Evolutionary conservation across 1,284 basidiomycete genomes (phyloP).

Genomic region (Microbotryomycetes sp.): DNA sequence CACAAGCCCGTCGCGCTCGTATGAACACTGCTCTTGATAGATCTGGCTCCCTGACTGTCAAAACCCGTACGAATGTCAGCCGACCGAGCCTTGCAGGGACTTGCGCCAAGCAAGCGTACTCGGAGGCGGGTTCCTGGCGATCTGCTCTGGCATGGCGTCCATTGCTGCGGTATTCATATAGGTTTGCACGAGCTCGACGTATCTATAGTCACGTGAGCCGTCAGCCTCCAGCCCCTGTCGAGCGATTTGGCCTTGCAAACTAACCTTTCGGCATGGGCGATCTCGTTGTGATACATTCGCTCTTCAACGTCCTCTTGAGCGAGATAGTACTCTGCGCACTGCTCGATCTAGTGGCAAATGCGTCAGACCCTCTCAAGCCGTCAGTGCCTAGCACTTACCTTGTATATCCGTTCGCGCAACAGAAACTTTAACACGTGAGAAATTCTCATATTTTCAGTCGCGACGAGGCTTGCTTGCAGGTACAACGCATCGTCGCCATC

Average conservation of each 20-base stretch:
- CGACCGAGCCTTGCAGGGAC: neutral
- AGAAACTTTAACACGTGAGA: slow-evolving; percentile 24
- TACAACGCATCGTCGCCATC: slow-evolving; percentile 22
- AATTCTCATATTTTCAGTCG: slow-evolving; percentile 27
- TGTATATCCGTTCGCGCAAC: slow-evolving; percentile 25
- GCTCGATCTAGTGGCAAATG: slow-evolving; percentile 15
- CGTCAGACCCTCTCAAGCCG: neutral
- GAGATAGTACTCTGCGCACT: slow-evolving; percentile 25
- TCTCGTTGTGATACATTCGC: slow-evolving; percentile 22
- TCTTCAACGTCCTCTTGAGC: slow-evolving; percentile 9
- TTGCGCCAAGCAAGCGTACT: neutral
- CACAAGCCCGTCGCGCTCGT: slow-evolving; percentile 18
- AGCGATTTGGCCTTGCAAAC: neutral
- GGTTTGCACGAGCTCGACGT: slow-evolving; percentile 17
- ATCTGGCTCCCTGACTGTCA: slow-evolving; percentile 15
- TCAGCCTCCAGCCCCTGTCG: too few relatives aligned
- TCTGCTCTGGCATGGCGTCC: slow-evolving; percentile 23
- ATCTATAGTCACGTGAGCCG: neutral
- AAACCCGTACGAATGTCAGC: neutral
- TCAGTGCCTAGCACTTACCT: slow-evolving; percentile 4
- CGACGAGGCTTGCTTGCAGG: slow-evolving; percentile 15
- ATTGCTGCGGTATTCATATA: slow-evolving; percentile 25
- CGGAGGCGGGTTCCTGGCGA: slow-evolving; percentile 9
- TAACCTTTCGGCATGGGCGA: slow-evolving; percentile 19
- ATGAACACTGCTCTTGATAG: slow-evolving; percentile 25